Percentiles rank a stretch among this genome's conserved stretches.
Evolutionary conservation across 176 grass and related monocot species (phyloP).

Genomic region (Bolboschoenus planiculmis): DNA sequence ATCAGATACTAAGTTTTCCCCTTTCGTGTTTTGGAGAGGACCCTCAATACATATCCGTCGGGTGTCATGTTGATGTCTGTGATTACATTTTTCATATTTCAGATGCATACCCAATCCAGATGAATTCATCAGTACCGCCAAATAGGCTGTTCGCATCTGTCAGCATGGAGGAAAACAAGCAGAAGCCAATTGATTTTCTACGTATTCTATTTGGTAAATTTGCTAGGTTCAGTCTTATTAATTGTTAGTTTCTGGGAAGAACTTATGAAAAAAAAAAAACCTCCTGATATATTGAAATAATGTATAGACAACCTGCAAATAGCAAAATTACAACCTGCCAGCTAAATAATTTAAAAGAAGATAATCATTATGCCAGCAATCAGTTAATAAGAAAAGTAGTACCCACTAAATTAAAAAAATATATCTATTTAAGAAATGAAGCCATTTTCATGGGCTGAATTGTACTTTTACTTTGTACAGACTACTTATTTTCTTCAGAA

Average conservation of each 20-base stretch:
- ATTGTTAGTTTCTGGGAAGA: background rate
- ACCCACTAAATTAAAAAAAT: background rate
- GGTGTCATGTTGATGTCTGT: background rate
- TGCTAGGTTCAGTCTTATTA: background rate
- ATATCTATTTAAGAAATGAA: background rate
- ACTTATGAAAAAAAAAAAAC: background rate
- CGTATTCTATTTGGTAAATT: constrained; percentile 22
- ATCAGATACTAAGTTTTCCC: background rate
- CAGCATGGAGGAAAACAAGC: constrained; percentile 22
- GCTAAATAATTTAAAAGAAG: background rate
- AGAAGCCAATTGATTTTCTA: constrained; percentile 17
- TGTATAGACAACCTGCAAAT: background rate
- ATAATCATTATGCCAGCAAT: background rate
- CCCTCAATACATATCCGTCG: background rate
- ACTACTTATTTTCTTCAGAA: background rate
- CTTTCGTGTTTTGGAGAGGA: background rate
- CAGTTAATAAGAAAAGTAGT: background rate
- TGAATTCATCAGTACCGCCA: background rate
- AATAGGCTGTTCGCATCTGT: constrained; percentile 7
- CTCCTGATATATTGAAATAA: background rate
- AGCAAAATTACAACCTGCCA: background rate
- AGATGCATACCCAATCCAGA: constrained; percentile 3
- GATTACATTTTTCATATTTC: background rate
- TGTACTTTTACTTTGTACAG: background rate
- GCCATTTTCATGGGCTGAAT: background rate